phyloP scores from a whole-genome alignment of 2,329 filamentous ascomycete genomes.

The Zymoseptoria ardabiliae region DNA sequence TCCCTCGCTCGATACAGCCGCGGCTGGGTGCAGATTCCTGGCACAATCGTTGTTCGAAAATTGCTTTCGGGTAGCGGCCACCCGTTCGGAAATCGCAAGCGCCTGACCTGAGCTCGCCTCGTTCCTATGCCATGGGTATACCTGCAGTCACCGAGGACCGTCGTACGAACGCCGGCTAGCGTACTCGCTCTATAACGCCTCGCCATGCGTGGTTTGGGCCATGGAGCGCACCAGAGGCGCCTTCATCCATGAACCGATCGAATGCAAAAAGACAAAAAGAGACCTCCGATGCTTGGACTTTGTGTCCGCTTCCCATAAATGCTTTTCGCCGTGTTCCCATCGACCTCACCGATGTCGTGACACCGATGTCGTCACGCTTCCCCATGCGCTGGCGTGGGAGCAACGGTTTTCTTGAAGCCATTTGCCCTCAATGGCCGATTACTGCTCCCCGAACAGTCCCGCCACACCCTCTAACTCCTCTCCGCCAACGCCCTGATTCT shows the following conservation, averaged over 20 bases:
- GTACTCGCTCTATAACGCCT: neutral
- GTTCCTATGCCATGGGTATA: neutral
- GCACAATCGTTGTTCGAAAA: too few species aligned
- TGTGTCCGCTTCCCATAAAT: neutral
- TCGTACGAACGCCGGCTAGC: neutral
- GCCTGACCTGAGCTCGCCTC: too few species aligned
- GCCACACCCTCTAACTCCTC: slow-evolving; percentile 39
- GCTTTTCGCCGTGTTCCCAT: neutral
- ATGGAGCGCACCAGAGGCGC: neutral
- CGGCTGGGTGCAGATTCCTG: too few species aligned
- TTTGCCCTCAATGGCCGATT: neutral
- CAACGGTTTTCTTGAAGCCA: too few species aligned
- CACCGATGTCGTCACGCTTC: too few species aligned
- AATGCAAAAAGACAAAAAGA: neutral
- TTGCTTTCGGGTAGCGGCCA: too few species aligned
- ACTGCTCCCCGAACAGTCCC: slow-evolving; percentile 36
- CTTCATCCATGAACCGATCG: neutral
- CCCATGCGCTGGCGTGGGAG: too few species aligned
- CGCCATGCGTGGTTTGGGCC: neutral
- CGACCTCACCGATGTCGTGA: neutral
- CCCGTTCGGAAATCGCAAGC: too few species aligned
- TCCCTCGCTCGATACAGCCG: too few species aligned
- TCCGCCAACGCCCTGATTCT: slow-evolving; percentile 30
- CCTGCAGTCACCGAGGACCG: neutral
- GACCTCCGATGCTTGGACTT: neutral